phyloP scores from a whole-genome alignment of 2,329 filamentous ascomycete species.

The Lecanicillium sp. region DNA sequence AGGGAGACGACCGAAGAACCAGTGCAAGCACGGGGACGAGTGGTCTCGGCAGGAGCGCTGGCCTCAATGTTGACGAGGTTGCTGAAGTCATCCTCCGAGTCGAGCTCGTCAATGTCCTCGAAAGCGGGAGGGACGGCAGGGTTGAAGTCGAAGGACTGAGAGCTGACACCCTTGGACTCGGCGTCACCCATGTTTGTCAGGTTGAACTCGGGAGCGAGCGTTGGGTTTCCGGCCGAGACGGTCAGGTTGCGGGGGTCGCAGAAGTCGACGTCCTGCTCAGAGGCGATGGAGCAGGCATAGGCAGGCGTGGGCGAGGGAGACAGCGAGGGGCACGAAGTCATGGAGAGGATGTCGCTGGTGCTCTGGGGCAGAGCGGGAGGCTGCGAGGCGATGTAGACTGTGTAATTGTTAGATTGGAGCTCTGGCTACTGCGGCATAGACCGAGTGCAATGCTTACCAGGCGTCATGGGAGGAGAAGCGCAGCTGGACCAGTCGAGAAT shows the following conservation, averaged over 20 bases:
- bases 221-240: constrained; percentile 49
- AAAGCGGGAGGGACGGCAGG: constrained; percentile 55
- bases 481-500: constrained; percentile 72
- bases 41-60: constrained; percentile 50
- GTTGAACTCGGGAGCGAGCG: constrained; percentile 56
- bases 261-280: constrained; percentile 72
- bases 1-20: constrained; percentile 62
- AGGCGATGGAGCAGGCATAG: constrained; percentile 61
- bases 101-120: constrained; percentile 82
- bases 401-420: constrained; percentile 36
- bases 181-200: constrained; percentile 60
- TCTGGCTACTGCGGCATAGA: no score
- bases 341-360: constrained; percentile 66
- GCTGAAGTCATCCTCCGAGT: constrained; percentile 84
- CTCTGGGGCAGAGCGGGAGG: constrained; percentile 55
- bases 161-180: constrained; percentile 48
- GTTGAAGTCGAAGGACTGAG: constrained; percentile 45
- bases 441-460: constrained; percentile 59
- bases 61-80: constrained; percentile 61
- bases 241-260: constrained; percentile 89
- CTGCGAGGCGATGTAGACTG: constrained; percentile 47
- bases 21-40: constrained; percentile 63
- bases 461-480: constrained; percentile 80
- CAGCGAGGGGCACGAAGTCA: constrained; percentile 74
- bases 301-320: constrained; percentile 76